These are phyloP conservation scores for Pestalotiopsis sp. DNA, from an alignment of 2,329 filamentous ascomycete species.

Conservation along the genomic window DNA sequence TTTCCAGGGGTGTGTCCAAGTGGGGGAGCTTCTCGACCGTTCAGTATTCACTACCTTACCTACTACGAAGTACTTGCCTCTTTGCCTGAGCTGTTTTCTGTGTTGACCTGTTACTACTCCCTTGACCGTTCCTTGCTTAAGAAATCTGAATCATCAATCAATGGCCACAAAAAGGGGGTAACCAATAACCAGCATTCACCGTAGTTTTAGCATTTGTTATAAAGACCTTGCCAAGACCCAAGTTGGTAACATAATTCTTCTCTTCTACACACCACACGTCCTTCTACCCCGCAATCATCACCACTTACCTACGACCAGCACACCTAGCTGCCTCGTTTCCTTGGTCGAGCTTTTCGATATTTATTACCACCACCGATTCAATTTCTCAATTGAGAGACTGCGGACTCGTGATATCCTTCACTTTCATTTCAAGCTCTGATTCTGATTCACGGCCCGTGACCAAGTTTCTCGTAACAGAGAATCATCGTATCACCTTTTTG, in stretches of 20 bases:
- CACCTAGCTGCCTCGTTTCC: neutral
- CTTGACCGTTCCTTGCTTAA: neutral
- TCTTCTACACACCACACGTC: neutral
- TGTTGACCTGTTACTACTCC: neutral
- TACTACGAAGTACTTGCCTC: neutral
- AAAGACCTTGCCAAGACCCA: neutral
- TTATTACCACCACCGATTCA: neutral
- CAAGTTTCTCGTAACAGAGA: neutral
- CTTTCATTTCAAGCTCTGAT: neutral
- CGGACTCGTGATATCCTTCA: too few species aligned
- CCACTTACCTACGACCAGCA: neutral
- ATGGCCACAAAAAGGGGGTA: neutral
- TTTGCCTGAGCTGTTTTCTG: neutral
- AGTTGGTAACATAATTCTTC: neutral
- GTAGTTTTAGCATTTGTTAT: neutral
- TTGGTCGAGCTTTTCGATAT: neutral
- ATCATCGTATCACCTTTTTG: neutral
- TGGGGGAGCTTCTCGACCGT: neutral
- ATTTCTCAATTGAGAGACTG: too few species aligned
- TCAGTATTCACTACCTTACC: neutral
- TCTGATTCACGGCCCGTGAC: neutral
- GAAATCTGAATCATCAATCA: neutral
- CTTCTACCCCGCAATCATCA: neutral
- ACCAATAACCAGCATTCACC: neutral
- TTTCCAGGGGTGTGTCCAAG: neutral